Percentiles rank a stretch among this genome's conserved stretches.
These are phyloP conservation scores for Stromatinia cepivora DNA, from an alignment of 2,329 filamentous ascomycete species.

Conservation along the genomic window DNA sequence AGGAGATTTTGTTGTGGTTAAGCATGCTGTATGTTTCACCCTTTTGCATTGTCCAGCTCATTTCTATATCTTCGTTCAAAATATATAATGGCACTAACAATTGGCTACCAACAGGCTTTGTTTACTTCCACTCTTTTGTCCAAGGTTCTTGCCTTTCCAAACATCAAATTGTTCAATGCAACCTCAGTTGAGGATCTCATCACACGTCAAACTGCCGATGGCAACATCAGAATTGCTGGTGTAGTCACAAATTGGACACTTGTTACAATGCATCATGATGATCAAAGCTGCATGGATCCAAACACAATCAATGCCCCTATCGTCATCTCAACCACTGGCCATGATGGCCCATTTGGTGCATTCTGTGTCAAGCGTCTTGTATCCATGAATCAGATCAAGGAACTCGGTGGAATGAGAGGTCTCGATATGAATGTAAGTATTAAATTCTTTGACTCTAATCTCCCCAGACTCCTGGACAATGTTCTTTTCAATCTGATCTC, in stretches of 20 bases:
- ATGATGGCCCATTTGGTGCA: constrained; percentile 87
- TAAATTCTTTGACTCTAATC: not conserved
- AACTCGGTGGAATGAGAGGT: constrained; percentile 88
- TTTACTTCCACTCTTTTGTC: constrained; percentile 87
- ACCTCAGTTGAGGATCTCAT: constrained; percentile 91
- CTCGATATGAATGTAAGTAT: constrained; percentile 74
- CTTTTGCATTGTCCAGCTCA: not conserved
- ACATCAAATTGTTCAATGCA: constrained; percentile 96
- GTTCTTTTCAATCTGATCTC: no score
- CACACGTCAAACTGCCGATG: constrained; percentile 63
- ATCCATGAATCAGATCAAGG: constrained; percentile 79
- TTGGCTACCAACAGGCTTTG: constrained; percentile 52
- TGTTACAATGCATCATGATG: constrained; percentile 82
- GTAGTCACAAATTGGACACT: constrained; percentile 97
- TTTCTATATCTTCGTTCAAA: not conserved
- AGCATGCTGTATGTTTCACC: constrained; percentile 64
- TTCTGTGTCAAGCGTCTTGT: constrained; percentile 91
- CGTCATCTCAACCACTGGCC: constrained; percentile 85
- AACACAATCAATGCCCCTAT: constrained; percentile 94
- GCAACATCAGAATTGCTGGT: constrained; percentile 71
- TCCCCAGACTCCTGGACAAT: no score
- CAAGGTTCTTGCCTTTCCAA: constrained; percentile 80
- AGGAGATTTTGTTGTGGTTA: constrained; percentile 85
- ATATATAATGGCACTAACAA: not conserved
- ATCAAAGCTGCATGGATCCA: constrained; percentile 94